These are phyloP conservation scores for Maudiozyma humilis DNA, from an alignment of 1,139 yeast genomes.

Conservation along the genomic window DNA sequence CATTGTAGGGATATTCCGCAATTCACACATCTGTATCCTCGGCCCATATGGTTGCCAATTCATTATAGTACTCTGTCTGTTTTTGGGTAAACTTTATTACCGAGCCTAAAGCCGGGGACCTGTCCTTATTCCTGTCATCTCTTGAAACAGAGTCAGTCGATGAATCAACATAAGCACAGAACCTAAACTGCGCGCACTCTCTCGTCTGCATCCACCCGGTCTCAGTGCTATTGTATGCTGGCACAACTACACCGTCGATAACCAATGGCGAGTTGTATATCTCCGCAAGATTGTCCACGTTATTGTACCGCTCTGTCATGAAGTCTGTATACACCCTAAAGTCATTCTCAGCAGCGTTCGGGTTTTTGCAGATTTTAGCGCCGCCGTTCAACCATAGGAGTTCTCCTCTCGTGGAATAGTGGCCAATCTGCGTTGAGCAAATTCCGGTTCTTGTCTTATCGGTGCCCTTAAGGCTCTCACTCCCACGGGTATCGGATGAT, in stretches of 20 bases:
- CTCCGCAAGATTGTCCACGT: constrained; percentile 23
- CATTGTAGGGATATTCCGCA: no score
- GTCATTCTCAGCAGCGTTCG: constrained; percentile 32
- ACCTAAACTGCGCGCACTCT: constrained; percentile 21
- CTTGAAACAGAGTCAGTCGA: neutral
- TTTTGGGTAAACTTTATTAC: neutral
- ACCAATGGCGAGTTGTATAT: constrained; percentile 26
- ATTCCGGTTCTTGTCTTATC: constrained; percentile 34
- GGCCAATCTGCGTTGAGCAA: constrained; percentile 66
- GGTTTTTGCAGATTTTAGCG: constrained; percentile 49
- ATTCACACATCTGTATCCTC: neutral
- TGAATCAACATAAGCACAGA: constrained; percentile 16
- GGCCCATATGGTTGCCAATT: constrained; percentile 10
- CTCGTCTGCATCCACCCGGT: constrained; percentile 20
- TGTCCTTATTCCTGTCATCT: no score
- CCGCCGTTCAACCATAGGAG: constrained; percentile 66
- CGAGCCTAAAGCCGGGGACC: no score
- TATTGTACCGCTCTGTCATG: constrained; percentile 33
- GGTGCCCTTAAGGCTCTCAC: neutral
- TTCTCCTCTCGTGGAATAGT: constrained; percentile 39
- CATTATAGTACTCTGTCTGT: neutral
- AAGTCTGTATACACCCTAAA: constrained; percentile 28
- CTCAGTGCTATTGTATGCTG: constrained; percentile 11
- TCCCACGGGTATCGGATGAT: constrained; percentile 16
- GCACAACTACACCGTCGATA: constrained; percentile 27